Evolutionary conservation across 1,139 yeast genomes (phyloP), one percentile per base, ranked within the genome.

Genomic region (Yamadazyma membranifaciens): DNA sequence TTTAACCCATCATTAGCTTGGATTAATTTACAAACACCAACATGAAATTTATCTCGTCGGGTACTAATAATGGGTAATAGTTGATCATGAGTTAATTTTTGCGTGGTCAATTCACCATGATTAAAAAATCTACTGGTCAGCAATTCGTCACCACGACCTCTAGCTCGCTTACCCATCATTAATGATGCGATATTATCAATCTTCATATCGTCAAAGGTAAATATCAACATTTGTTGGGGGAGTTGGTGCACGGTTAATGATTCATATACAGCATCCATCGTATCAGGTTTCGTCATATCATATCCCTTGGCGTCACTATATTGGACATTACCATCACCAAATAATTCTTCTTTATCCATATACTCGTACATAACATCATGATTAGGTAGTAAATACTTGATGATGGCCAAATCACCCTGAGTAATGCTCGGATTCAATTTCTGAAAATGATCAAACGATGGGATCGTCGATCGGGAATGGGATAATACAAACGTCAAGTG

Each of bases 151-250:
- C 32, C 42, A 40, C 50, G 42, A n/a, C 60, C 47, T 26, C 52
- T 51, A 4, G 43, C 34, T 3, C 57, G 55, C 32, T 57, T 62
- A 31, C 58, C 50, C 1, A 56, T 44, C 5, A n/a, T n/a, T n/a
- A n/a, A n/a, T 1, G 63, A 57, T 1, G 70, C 75, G 15, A 71
- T 63, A 2, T 73, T 68, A 43, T 69, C 69, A 2, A 70, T 50
- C 37, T 66, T 65, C 26, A 88, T 87, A 60, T 89, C 96, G 14
- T 79, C 70, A 57, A 89, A 87, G 52, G 86, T 95, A 57, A 89
- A 84, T 1, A 88, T 69, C 22, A 89, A 65, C 3, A 87, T 53
- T 49, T 83, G 88, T 26, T 36, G 34, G 10, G 54, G 45, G 22
- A 54, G 47, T 3, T 55, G 51, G n/a, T 59, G 57, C 31, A 25